Evolutionary conservation across 2,329 filamentous ascomycete genomes (phyloP), one percentile per base, ranked within the genome.

Genomic region (Botrytis cinerea): DNA sequence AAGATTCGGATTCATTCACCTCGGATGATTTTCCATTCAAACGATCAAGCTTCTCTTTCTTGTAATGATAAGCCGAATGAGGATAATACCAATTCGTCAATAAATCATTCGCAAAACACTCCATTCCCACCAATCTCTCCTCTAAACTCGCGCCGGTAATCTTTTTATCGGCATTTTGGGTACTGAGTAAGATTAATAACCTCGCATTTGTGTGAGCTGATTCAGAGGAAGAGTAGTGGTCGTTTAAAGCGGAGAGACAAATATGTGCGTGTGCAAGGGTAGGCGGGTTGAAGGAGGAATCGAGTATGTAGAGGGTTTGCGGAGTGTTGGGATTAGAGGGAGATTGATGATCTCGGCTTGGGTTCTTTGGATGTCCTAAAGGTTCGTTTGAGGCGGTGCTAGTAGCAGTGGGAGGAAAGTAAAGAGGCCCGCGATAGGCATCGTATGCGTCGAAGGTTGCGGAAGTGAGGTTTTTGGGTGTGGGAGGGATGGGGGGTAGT

Each of bases 91-190:
- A 68, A 32, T 22, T 57, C n/a, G 2, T 57, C 48, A 68, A 77
- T 1, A 88, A 75, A 75, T 92, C 90, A 67, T 83, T 80, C 3
- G 90, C 91, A 76, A 95, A 91, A 0, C 88, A 82, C 35, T 88
- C 86, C 91, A 95, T 94, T 85, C 95, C 89, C 9, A 86, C 86
- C 45, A 95, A 82, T 8, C 93, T 84, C 71, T 92, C 85, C 60
- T 88, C 87, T 77, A 94, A 93, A 4, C 86, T 83, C 0, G 91
- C 92, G 0, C 93, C 91, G 74, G 88, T 89, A 9, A 90, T 86
- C 16, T 86, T 85, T 81, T 91, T 91, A 78, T 92, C 90, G 4
- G 90, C 90, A 78, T 92, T 92, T 74, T 89, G 87, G 46, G 89
- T 87, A 0, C 89, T 86, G 20, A 92, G 84, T 1, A 92, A 83